A percentile compares a stretch with the other conserved stretches of the same genome.
phyloP scores from a whole-genome alignment of 2,329 filamentous ascomycete genomes.

The Apiospora sp. region DNA sequence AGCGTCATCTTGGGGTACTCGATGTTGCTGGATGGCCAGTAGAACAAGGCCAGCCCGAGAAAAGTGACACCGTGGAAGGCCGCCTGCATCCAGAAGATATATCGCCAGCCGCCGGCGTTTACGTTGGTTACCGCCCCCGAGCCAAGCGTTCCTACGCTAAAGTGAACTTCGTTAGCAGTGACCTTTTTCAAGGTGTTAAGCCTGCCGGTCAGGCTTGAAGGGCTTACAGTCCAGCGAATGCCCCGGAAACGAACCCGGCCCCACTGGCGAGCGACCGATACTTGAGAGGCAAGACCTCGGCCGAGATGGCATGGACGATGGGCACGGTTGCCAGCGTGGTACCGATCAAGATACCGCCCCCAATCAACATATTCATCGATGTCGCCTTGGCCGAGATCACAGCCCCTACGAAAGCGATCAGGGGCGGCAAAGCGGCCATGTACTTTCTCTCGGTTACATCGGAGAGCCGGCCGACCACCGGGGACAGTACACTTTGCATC shows the following conservation, averaged over 20 bases:
- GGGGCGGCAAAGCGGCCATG: slow-evolving; percentile 58
- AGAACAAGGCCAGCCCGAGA: slow-evolving; percentile 55
- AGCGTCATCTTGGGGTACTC: slow-evolving; percentile 49
- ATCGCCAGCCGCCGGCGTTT: slow-evolving; percentile 57
- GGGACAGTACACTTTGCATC: slow-evolving; percentile 64
- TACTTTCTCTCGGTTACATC: slow-evolving; percentile 64
- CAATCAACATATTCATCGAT: slow-evolving; percentile 63
- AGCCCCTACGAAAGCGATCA: slow-evolving; percentile 61
- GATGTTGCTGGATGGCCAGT: slow-evolving; percentile 51
- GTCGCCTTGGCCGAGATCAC: slow-evolving; percentile 62
- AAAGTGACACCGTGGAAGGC: slow-evolving; percentile 58
- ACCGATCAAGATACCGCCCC: slow-evolving; percentile 65
- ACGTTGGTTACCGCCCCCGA: slow-evolving; percentile 61
- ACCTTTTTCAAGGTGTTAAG: neutral
- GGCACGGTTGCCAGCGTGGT: slow-evolving; percentile 61
- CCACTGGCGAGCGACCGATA: slow-evolving; percentile 64
- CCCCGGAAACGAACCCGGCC: slow-evolving; percentile 58
- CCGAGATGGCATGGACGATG: slow-evolving; percentile 63
- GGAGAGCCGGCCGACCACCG: slow-evolving; percentile 62
- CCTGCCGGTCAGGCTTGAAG: neutral
- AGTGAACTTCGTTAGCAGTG: too few relatives aligned
- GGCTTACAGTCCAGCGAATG: slow-evolving; percentile 56
- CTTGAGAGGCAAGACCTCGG: slow-evolving; percentile 64
- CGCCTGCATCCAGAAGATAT: slow-evolving; percentile 67
- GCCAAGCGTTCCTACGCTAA: slow-evolving; percentile 56